phyloP scores from a whole-genome alignment of 768 basidiomycete species.

The Russula lepida region DNA sequence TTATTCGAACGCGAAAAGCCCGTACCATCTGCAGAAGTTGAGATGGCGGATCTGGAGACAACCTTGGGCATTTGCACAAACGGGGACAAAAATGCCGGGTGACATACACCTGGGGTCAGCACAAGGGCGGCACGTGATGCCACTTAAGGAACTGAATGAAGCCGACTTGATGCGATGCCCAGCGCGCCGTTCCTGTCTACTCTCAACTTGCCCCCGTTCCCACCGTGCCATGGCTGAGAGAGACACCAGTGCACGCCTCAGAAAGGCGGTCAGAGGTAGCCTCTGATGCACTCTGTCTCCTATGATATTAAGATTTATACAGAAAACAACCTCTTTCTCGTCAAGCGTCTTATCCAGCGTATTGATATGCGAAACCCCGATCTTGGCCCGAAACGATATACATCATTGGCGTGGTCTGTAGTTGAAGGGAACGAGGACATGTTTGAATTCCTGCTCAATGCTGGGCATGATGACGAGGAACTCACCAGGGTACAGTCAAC shows the following conservation, averaged over 20 bases:
- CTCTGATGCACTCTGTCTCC: not conserved
- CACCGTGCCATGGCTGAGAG: slow-evolving; percentile 64
- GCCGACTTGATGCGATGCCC: slow-evolving; percentile 13
- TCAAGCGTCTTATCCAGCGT: slow-evolving; percentile 77
- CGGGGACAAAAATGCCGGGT: not conserved
- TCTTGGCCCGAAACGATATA: slow-evolving; percentile 61
- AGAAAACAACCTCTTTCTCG: slow-evolving; percentile 95
- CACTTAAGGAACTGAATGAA: not conserved
- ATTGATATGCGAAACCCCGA: slow-evolving; percentile 92
- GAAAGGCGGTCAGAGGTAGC: slow-evolving; percentile 72
- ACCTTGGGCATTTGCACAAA: slow-evolving; percentile 72
- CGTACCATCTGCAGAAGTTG: slow-evolving; percentile 79
- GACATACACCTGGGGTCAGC: not conserved
- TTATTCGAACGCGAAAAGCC: slow-evolving; percentile 4
- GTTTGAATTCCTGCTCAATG: slow-evolving; percentile 80
- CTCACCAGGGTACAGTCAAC: slow-evolving; percentile 66
- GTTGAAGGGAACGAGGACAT: slow-evolving; percentile 84
- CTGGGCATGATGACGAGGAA: slow-evolving; percentile 91
- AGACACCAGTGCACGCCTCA: slow-evolving; percentile 64
- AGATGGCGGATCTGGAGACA: slow-evolving; percentile 79
- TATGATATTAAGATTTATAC: slow-evolving; percentile 3
- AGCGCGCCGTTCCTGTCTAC: slow-evolving; percentile 20
- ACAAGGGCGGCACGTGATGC: slow-evolving; percentile 10
- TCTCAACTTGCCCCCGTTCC: slow-evolving; percentile 18
- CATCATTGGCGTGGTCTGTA: slow-evolving; percentile 88